Base-by-base conservation (phyloP, 108 stramenopile genomes). In the Nitzschia sp. region DNA sequence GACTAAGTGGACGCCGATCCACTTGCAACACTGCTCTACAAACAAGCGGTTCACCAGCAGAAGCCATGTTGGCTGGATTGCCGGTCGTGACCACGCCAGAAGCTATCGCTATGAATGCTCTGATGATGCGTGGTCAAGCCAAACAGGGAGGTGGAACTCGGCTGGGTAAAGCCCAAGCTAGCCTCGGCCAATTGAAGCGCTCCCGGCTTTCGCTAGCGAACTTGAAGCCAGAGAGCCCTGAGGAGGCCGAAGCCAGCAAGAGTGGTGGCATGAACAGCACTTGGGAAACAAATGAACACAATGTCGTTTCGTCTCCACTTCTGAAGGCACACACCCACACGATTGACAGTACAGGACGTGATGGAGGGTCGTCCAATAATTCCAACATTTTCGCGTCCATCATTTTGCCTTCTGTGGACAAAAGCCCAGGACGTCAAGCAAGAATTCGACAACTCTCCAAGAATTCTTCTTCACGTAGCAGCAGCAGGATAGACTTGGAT, bases 21-120 rank as follows among this genome's bases (percentile, higher is more conserved):
- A n/a, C n/a, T n/a, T n/a, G n/a, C n/a, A n/a, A n/a, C n/a, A n/a
- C n/a, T n/a, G n/a, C n/a, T n/a, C n/a, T n/a, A n/a, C n/a, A n/a
- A n/a, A n/a, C n/a, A n/a, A n/a, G n/a, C n/a, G n/a, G n/a, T n/a
- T n/a, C n/a, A n/a, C n/a, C n/a, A n/a, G n/a, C n/a, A n/a, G n/a
- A n/a, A n/a, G n/a, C n/a, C n/a, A n/a, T n/a, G n/a, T n/a, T n/a
- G n/a, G n/a, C n/a, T n/a, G n/a, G n/a, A n/a, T 41, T 6, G 38
- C 21, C 48, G 19, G 48, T 11, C 19, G 48, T 50, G 16, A 50
- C 48, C 4, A n/a, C 48, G 4, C 48, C 48, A 4, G 48, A 50
- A 50, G 48, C 48, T n/a, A 21, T 50, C 4, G 48, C 48, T 50
- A n/a, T 50, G 48, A 50, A n/a, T 21, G 48, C 48, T 22, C 19